Evolutionary conservation across 139 green algal species (phyloP).

Genomic region (Coelastrella sp.): DNA sequence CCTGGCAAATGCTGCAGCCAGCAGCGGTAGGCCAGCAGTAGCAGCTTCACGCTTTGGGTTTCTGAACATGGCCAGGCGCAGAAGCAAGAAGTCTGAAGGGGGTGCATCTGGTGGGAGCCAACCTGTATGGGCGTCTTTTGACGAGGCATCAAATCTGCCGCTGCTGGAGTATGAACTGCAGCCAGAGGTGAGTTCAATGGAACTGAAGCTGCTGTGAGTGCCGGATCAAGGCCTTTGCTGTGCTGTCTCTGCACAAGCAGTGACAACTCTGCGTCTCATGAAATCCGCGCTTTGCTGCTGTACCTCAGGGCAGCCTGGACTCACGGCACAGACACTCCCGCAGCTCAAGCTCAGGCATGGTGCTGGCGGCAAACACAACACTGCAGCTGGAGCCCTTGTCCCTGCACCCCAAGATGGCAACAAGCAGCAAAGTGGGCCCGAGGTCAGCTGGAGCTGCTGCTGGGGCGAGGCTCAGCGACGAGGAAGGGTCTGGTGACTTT

Average conservation of each 20-base stretch:
- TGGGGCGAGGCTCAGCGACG: background rate
- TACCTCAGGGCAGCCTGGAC: background rate
- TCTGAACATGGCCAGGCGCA: background rate
- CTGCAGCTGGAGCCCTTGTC: background rate
- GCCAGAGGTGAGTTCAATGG: background rate
- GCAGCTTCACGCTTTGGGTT: slow-evolving; percentile 18
- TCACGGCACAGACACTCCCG: background rate
- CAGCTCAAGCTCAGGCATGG: background rate
- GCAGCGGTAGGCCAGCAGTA: background rate
- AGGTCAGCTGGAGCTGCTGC: background rate
- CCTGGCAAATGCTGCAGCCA: background rate
- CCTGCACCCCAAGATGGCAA: background rate
- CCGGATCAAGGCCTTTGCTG: background rate
- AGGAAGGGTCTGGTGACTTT: background rate
- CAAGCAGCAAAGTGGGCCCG: background rate
- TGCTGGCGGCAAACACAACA: background rate
- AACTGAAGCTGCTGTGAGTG: background rate
- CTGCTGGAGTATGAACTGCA: slow-evolving; percentile 30
- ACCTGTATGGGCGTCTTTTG: slow-evolving; percentile 25
- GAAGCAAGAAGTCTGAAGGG: background rate
- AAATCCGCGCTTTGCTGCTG: too few species aligned
- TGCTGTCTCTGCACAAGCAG: too few species aligned
- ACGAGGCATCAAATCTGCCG: background rate
- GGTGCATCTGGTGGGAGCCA: background rate
- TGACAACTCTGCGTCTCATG: too few species aligned